Base-by-base conservation (phyloP, 192 early-diverging fungal species). In the Ramicandelaber brevisporus region DNA sequence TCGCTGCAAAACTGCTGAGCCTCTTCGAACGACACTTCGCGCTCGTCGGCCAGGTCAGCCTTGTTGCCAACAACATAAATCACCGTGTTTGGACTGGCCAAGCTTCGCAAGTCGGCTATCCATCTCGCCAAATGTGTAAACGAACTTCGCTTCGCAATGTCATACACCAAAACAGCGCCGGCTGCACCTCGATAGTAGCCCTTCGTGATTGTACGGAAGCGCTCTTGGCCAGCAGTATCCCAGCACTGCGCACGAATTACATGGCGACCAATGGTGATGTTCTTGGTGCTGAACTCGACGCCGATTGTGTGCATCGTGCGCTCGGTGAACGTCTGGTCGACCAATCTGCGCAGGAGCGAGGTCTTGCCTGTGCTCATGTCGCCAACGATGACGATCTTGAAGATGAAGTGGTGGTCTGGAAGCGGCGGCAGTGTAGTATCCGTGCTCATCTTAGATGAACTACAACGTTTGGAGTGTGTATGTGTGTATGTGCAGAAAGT, bases 151-250 rank as follows among this genome's bases (percentile, higher is more conserved):
- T 64, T 74, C 30, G 71, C 68, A 26, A 80, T 62, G 45, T 80
- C 77, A 35, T 78, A 80, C n/a, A 78, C 72, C 16, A 80, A 40
- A 6, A 77, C 49, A 12, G 69, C 75, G 21, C 74, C 77, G 6
- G 70, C 68, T 19, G 77, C 72, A 20, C 77, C 77, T 42, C 77
- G 61, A 36, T 78, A 80, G 34, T 80, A 80, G 46, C 70, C 73
- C 27, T 62, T 55, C 2, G 77, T 80, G 11, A 80, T 50, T 12
- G 56, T 57, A 21, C 68, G 33, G 62, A 75, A 55, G 44, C 73
- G 43, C 27, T 59, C 47, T 40, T 78, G 74, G 11, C 74, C 74
- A 13, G 74, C 74, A 13, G 71, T 78, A 26, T 76, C 72, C 69
- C 69, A 70, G 13, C 67, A 65, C 44, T 78, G 74, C 9, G 70